Conservation (phyloP, 2,329 filamentous ascomycete species). For the Tolypocladium ovalisporum region DNA sequence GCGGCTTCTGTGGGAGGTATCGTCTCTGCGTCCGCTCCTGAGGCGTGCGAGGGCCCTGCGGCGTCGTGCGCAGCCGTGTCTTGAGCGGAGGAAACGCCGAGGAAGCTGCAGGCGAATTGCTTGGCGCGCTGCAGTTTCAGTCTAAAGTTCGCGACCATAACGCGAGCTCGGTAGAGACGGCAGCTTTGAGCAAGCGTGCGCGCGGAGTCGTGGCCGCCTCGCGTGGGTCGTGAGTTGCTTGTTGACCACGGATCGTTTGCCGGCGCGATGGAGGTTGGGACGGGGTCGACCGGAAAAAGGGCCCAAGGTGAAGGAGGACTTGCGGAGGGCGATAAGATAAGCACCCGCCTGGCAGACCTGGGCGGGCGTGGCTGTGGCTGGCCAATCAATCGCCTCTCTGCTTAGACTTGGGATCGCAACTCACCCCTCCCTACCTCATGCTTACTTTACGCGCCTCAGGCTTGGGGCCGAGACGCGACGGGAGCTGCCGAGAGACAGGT, state of each 20-base stretch:
- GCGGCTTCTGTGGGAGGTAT: neutral
- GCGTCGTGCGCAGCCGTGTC: neutral
- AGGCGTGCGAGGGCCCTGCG: too few relatives aligned
- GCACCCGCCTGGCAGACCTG: neutral
- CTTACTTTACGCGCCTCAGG: neutral
- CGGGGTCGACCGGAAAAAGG: neutral
- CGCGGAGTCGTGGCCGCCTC: neutral
- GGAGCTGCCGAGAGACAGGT: neutral
- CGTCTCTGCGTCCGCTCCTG: neutral
- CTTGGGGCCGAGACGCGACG: neutral
- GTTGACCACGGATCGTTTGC: neutral
- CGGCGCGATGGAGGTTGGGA: neutral
- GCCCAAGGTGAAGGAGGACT: neutral
- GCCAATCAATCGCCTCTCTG: neutral
- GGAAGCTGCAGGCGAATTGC: slow-evolving; percentile 6
- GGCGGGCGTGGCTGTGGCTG: neutral
- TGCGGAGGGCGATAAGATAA: neutral
- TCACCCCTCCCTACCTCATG: too few relatives aligned
- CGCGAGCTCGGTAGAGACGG: neutral
- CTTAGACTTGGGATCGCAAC: neutral
- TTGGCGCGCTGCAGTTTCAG: slow-evolving; percentile 9
- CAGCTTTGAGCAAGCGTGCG: neutral
- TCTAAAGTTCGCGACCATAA: slow-evolving; percentile 8
- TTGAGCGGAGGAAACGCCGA: slow-evolving; percentile 3
- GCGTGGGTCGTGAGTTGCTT: neutral